Evolutionary conservation across 345 rosid genomes (phyloP).

Genomic region (Lumnitzera littorea): DNA sequence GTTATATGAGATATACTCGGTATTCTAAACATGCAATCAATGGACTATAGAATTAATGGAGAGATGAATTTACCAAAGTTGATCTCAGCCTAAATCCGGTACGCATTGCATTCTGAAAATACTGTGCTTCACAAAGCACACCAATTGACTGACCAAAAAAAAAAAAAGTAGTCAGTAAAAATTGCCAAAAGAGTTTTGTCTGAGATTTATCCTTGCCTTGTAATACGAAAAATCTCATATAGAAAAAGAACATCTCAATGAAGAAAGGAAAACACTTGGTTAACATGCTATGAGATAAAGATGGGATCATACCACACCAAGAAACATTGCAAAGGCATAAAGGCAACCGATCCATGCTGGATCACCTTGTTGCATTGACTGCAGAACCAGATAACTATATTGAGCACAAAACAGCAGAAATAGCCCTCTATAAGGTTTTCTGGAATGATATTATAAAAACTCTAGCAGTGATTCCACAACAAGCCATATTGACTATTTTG

Average conservation of each 20-base stretch:
- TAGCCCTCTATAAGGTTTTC: neutral
- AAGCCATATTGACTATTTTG: no score
- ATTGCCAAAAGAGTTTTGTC: neutral
- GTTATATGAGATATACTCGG: neutral
- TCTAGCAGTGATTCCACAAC: no score
- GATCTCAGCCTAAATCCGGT: conserved; percentile 86
- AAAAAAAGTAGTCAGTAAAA: conserved; percentile 12
- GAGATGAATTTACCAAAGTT: conserved; percentile 61
- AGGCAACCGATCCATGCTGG: conserved; percentile 84
- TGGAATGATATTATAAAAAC: no score
- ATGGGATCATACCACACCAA: conserved; percentile 63
- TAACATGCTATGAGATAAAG: neutral
- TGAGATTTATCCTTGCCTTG: neutral
- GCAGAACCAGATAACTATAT: conserved; percentile 17
- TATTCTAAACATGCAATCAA: neutral
- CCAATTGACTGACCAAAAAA: conserved; percentile 50
- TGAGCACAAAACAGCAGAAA: neutral
- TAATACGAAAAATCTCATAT: neutral
- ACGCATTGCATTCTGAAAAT: conserved; percentile 75
- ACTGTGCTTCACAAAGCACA: conserved; percentile 75
- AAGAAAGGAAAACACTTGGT: neutral
- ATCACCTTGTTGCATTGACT: conserved; percentile 94
- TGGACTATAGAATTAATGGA: neutral
- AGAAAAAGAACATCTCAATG: neutral
- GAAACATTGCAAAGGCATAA: conserved; percentile 76